Conservation (phyloP, 345 rosid species). For the Eutrema japonicum region DNA sequence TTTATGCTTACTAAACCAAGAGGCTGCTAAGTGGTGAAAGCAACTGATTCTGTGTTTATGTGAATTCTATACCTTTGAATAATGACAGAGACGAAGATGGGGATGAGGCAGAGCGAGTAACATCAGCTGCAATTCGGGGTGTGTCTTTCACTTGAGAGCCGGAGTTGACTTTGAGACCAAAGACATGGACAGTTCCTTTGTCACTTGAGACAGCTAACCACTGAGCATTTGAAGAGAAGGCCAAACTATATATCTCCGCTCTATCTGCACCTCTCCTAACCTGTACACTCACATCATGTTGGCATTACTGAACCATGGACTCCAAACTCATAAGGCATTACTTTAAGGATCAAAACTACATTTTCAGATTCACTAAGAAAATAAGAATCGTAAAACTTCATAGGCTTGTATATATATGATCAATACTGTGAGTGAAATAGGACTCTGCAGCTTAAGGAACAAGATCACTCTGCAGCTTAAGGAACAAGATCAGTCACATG, state of each 20-base stretch:
- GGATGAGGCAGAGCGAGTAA: slow-evolving; percentile 42
- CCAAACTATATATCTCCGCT: slow-evolving; percentile 95
- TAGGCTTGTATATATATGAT: background rate
- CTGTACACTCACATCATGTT: slow-evolving; percentile 44
- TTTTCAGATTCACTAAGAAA: background rate
- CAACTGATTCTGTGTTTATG: background rate
- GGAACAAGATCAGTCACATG: too few species aligned
- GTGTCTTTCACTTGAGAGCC: slow-evolving; percentile 59
- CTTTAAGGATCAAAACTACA: background rate
- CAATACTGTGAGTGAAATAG: background rate
- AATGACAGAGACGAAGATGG: slow-evolving; percentile 63
- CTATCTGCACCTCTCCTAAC: slow-evolving; percentile 99
- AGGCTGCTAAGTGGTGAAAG: slow-evolving; percentile 7
- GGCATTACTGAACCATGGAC: slow-evolving; percentile 17
- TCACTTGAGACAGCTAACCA: slow-evolving; percentile 99
- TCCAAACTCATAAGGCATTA: background rate
- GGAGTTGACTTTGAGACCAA: slow-evolving; percentile 76
- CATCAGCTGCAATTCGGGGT: slow-evolving; percentile 46
- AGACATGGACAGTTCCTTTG: slow-evolving; percentile 97
- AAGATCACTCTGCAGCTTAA: background rate
- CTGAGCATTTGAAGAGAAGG: slow-evolving; percentile 82
- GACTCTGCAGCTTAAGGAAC: background rate
- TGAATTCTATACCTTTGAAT: slow-evolving; percentile 60
- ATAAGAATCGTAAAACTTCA: background rate
- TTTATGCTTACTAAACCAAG: slow-evolving; percentile 2